These are phyloP conservation scores for Pseudogymnoascus sp. DNA, from an alignment of 2,329 filamentous ascomycete species.

Conservation along the genomic window DNA sequence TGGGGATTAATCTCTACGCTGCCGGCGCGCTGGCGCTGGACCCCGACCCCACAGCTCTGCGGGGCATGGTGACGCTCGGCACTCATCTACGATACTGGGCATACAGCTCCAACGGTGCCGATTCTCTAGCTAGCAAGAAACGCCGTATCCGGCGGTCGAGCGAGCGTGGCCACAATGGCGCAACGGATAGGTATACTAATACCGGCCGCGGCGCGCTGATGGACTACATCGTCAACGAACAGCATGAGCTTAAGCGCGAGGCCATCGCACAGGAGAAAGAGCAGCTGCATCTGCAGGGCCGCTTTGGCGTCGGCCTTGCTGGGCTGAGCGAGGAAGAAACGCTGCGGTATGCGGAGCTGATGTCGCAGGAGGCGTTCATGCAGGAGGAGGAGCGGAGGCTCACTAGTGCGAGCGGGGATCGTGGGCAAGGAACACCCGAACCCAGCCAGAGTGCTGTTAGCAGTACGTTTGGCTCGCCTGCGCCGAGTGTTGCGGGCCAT, in stretches of 20 bases:
- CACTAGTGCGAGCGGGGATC: slow-evolving; percentile 42
- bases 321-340: slow-evolving; percentile 59
- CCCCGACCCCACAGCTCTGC: slow-evolving; percentile 74
- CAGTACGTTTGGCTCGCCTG: slow-evolving; percentile 44
- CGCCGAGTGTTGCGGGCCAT: slow-evolving; percentile 40
- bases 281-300: slow-evolving; percentile 58
- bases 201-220: slow-evolving; percentile 61
- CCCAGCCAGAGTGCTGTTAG: slow-evolving; percentile 28
- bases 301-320: slow-evolving; percentile 75
- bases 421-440: slow-evolving; percentile 27
- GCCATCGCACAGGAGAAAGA: slow-evolving; percentile 59
- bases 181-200: slow-evolving; percentile 47
- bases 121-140: slow-evolving; percentile 67
- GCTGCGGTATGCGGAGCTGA: slow-evolving; percentile 54
- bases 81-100: slow-evolving; percentile 87
- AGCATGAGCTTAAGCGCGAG: slow-evolving; percentile 68
- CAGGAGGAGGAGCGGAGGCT: slow-evolving; percentile 48
- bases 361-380: slow-evolving; percentile 52
- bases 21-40: slow-evolving; percentile 81
- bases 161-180: slow-evolving; percentile 50
- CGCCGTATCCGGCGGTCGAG: slow-evolving; percentile 61
- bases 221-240: slow-evolving; percentile 80
- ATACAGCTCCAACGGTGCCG: slow-evolving; percentile 72
- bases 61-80: slow-evolving; percentile 80
- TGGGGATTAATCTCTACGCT: slow-evolving; percentile 69